A percentile compares a stretch with the other conserved stretches of the same genome.
phyloP scores from a whole-genome alignment of 2,329 filamentous ascomycete genomes.

The Aspergillus caelatus region DNA sequence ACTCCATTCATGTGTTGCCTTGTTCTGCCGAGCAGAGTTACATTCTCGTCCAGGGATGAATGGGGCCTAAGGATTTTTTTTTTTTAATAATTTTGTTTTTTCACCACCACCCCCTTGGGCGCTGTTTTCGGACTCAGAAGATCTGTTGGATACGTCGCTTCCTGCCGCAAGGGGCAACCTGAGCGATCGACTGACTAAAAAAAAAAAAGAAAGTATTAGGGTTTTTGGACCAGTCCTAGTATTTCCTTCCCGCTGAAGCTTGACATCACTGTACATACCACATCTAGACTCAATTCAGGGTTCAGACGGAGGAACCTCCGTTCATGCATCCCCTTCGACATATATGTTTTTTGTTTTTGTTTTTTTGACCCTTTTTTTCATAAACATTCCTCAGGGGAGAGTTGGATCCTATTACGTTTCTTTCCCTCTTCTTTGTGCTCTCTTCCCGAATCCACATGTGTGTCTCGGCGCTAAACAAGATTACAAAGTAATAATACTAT shows the following conservation, averaged over 20 bases:
- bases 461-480: neutral
- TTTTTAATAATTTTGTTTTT: neutral
- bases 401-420: neutral
- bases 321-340: neutral
- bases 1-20: neutral
- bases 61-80: neutral
- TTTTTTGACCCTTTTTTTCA: neutral
- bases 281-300: neutral
- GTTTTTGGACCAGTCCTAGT: neutral
- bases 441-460: neutral
- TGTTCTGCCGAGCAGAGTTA: slow-evolving; percentile 2
- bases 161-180: slow-evolving; percentile 1
- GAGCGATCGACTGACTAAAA: neutral
- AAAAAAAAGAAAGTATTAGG: neutral
- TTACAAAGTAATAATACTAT: neutral
- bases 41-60: neutral
- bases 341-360: neutral
- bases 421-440: neutral
- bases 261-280: neutral
- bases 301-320: neutral
- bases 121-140: neutral
- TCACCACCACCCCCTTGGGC: neutral
- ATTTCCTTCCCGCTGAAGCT: neutral
- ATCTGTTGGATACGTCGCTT: slow-evolving; percentile 2
- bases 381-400: neutral